phyloP scores from a whole-genome alignment of 768 basidiomycete species.

The Hemileccinum impolitum region DNA sequence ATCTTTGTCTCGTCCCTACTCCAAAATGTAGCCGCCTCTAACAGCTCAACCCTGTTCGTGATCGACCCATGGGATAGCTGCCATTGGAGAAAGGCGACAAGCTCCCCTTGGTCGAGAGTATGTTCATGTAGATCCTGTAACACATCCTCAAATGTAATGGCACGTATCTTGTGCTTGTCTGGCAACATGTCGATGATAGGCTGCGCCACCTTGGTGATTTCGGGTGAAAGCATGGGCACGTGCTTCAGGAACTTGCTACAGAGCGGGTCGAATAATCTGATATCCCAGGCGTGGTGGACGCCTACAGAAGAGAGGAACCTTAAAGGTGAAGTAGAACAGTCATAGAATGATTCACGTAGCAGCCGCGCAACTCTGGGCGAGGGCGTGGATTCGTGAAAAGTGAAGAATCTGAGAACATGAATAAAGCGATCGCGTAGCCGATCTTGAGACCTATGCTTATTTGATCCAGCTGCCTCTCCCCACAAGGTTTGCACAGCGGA shows the following conservation, averaged over 20 bases:
- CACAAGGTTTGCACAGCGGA: constrained; percentile 39
- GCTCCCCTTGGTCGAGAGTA: constrained; percentile 4
- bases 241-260: constrained; percentile 71
- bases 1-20: constrained; percentile 50
- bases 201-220: constrained; percentile 48
- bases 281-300: constrained; percentile 55
- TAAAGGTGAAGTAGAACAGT: constrained; percentile 51
- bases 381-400: constrained; percentile 50
- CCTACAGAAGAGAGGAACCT: constrained; percentile 78
- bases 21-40: constrained; percentile 66
- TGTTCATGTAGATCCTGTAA: not conserved
- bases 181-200: constrained; percentile 38
- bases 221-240: constrained; percentile 48
- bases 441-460: not conserved
- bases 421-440: not conserved
- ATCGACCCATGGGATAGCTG: not conserved
- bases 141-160: not conserved
- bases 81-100: constrained; percentile 10
- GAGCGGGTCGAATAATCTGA: constrained; percentile 66
- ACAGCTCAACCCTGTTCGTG: constrained; percentile 38
- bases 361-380: constrained; percentile 65
- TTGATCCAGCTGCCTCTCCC: not conserved
- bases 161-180: not conserved
- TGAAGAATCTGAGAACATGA: constrained; percentile 11
- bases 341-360: constrained; percentile 78